Base-by-base conservation (phyloP, 495 filamentous ascomycete species). In the Echria macrotheca region DNA sequence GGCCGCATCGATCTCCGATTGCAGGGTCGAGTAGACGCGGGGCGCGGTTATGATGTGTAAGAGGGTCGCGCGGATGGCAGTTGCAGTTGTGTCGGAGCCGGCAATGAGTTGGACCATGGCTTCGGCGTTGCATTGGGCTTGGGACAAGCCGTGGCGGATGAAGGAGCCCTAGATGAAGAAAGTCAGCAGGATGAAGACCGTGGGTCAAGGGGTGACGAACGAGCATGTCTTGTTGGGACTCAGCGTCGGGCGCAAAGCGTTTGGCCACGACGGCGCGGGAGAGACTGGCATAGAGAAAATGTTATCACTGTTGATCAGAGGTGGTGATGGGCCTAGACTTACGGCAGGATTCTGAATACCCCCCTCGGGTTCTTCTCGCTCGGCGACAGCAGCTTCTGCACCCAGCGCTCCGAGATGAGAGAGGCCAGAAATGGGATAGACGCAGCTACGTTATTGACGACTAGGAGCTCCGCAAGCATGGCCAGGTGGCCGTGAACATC, bases 11-110 rank as follows among this genome's bases (percentile, higher is more conserved):
- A n/a, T n/a, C n/a, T n/a, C n/a, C n/a, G n/a, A n/a, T n/a, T n/a
- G n/a, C n/a, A n/a, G n/a, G n/a, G n/a, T n/a, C n/a, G n/a, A n/a
- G n/a, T n/a, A 82, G 1, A 70, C 65, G 0, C 45, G 39, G 0
- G 63, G 61, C 25, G 71, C 60, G 12, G 63, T 58, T 9, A 81
- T 54, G 25, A 84, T 58, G 52, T 78, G 75, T 25, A 71, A 56
- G 36, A 84, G 64, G 38, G 78, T 63, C 1, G 66, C 69, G 40
- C 72, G 70, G 53, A 84, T 73, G 11, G 73, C 70, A 1, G 78
- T 81, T 0, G 77, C 74, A 0, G 79, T 81, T 17, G 82, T 84
- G 49, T 86, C 83, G 2, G 80, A 77, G 5, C 80, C 82, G 1
- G 83, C 83, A 4, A 83, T 63, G 28, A 69, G 68, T 50, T 72